Evolutionary conservation across 2,329 filamentous ascomycete species (phyloP), one percentile per base, ranked within the genome.

Genomic region (Myriosclerotinia duriaeana): DNA sequence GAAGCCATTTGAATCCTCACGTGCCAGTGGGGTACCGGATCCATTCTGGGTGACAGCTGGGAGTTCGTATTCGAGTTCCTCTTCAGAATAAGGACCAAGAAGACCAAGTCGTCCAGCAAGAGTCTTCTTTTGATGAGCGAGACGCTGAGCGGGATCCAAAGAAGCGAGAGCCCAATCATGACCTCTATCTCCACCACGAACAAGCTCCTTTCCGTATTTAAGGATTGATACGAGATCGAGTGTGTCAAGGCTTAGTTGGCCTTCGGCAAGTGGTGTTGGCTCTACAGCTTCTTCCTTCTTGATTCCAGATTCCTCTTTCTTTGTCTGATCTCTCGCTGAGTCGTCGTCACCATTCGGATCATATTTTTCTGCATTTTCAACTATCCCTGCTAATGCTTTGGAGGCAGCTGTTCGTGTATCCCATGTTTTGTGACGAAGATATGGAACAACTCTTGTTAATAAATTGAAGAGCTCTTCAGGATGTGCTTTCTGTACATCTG

Each of bases 381-480:
- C 89, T 71, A 99, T 98, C 74, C 94, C 93, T 67, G 94, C 94
- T 67, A 99, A 89, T 26, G 95, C 95, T 79, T 94, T 96, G 72
- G 94, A 93, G 56, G 96, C 91, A 64, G 95, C 96, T 69, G 90
- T 93, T 72, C 96, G 85, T 36, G 95, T 99, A 76, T 99, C 95
- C 95, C 95, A 99, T 76, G 93, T 94, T 77, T 94, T 97, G 72
- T 95, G 94, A 67, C 92, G 88, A 40, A 99, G 84, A 78, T 97
- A 99, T 0, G 95, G 94, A n/a, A 99, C 89, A 42, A 99, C 93
- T 68, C 94, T 86, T 40, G 92, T 94, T 15, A 99, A 84, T 8
- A 99, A 85, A 76, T 98, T 97, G 80, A 98, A 98, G 1, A 99
- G 83, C 78, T 99, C 96, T 79, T 99, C 94, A 0, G 95, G 95